These are phyloP conservation scores for Mucor plumbeus DNA, from an alignment of 371 early-diverging fungal genomes.

Conservation along the genomic window DNA sequence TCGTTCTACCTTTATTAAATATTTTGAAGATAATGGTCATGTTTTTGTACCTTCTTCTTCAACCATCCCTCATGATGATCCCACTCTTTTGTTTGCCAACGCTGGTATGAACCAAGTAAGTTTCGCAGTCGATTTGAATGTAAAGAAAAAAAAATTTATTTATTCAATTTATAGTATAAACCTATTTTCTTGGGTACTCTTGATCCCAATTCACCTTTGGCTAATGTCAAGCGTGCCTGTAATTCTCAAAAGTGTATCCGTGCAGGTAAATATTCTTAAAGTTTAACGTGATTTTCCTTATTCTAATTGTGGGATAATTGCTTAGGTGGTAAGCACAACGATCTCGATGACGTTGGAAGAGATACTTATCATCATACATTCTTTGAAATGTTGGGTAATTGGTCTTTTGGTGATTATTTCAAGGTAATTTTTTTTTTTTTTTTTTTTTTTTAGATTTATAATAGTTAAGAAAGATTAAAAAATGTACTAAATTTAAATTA, in stretches of 20 bases:
- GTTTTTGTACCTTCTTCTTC: conserved; percentile 88
- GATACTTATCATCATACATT: conserved; percentile 99
- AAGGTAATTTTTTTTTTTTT: too few species aligned
- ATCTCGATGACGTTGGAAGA: conserved; percentile 99
- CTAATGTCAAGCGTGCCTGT: conserved; percentile 90
- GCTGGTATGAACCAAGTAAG: conserved; percentile 99
- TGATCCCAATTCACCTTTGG: conserved; percentile 90
- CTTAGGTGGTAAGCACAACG: conserved; percentile 99
- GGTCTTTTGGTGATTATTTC: conserved; percentile 99
- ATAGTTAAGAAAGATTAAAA: background rate
- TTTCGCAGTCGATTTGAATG: background rate
- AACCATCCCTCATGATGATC: conserved; percentile 97
- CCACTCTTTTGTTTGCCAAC: conserved; percentile 98
- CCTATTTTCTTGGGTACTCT: conserved; percentile 97
- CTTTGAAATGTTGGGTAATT: conserved; percentile 99
- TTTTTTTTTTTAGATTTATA: too few species aligned
- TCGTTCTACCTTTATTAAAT: conserved; percentile 92
- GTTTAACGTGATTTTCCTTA: background rate
- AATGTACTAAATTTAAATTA: conserved; percentile 14
- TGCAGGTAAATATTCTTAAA: conserved; percentile 74
- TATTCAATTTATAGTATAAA: conserved; percentile 77
- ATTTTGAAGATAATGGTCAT: conserved; percentile 86
- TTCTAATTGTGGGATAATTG: background rate
- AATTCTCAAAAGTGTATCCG: conserved; percentile 99
- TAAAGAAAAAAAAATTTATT: background rate